Evolutionary conservation across 495 filamentous ascomycete genomes (phyloP).

Genomic region (Neurospora intermedia): DNA sequence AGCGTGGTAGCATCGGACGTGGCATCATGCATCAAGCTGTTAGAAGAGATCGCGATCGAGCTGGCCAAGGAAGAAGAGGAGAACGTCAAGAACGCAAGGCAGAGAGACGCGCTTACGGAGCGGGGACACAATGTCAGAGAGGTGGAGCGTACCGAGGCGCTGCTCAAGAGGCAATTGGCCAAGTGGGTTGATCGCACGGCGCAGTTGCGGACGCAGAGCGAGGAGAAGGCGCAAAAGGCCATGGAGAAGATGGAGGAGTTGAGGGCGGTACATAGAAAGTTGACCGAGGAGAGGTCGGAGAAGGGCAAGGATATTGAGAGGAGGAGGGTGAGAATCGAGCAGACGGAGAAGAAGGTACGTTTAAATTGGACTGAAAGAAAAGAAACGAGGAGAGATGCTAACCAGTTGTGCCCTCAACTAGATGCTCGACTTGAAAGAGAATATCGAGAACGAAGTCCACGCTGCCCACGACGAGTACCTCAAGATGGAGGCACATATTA

Average conservation of each 20-base stretch:
- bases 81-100: conserved; percentile 60
- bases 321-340: conserved; percentile 82
- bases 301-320: conserved; percentile 86
- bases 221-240: conserved; percentile 67
- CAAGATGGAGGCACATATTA: conserved; percentile 94
- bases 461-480: conserved; percentile 82
- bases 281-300: conserved; percentile 74
- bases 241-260: conserved; percentile 86
- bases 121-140: conserved; percentile 81
- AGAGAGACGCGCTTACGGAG: conserved; percentile 78
- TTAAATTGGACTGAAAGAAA: background rate
- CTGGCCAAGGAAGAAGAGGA: conserved; percentile 86
- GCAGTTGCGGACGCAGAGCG: conserved; percentile 61
- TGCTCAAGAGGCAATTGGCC: conserved; percentile 72
- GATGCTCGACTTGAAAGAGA: conserved; percentile 96
- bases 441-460: conserved; percentile 87
- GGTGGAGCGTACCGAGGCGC: conserved; percentile 73
- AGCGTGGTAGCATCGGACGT: conserved; percentile 74
- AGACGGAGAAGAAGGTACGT: conserved; percentile 94
- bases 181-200: conserved; percentile 81
- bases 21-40: conserved; percentile 69
- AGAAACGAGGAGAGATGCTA: background rate
- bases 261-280: conserved; percentile 62
- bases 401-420: conserved; percentile 20
- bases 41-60: conserved; percentile 77